A percentile compares a stretch with the other conserved stretches of the same genome.
Evolutionary conservation across 306 rosid genomes (phyloP).

Genomic region (Quercus agrifolia): DNA sequence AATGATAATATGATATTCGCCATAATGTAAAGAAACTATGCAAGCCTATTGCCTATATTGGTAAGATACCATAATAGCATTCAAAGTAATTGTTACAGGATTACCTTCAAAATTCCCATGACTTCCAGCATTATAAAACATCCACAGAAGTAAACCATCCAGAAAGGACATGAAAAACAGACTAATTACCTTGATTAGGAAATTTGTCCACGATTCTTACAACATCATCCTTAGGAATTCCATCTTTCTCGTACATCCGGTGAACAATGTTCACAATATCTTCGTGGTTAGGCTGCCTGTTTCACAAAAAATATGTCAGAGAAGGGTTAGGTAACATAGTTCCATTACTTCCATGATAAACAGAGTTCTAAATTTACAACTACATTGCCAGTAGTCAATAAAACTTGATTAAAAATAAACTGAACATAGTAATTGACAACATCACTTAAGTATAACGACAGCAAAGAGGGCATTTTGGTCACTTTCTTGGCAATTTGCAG

Average conservation of each 20-base stretch:
- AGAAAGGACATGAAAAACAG: conserved; percentile 3
- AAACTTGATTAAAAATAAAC: not conserved
- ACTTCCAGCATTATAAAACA: conserved; percentile 1
- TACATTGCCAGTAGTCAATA: not conserved
- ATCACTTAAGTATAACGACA: not conserved
- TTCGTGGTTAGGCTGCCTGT: conserved; percentile 90
- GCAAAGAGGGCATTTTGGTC: not conserved
- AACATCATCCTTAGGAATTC: conserved; percentile 73
- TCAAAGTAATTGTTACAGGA: not conserved
- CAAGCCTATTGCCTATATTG: not conserved
- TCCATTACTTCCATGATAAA: not conserved
- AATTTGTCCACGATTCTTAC: conserved; percentile 57
- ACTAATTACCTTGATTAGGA: conserved; percentile 79
- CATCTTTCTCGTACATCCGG: conserved; percentile 88
- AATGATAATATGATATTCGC: not conserved
- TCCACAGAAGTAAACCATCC: conserved; percentile 1
- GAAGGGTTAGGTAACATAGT: conserved; percentile 17
- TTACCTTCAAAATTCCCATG: not conserved
- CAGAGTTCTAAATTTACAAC: not conserved
- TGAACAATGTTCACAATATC: conserved; percentile 86
- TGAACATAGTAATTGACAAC: not conserved
- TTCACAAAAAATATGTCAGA: conserved; percentile 40
- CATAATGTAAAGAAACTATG: not conserved
- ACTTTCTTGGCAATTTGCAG: not conserved
- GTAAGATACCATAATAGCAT: not conserved